These are phyloP conservation scores for Clonostachys byssicola DNA, from an alignment of 2,329 filamentous ascomycete species.

Conservation along the genomic window DNA sequence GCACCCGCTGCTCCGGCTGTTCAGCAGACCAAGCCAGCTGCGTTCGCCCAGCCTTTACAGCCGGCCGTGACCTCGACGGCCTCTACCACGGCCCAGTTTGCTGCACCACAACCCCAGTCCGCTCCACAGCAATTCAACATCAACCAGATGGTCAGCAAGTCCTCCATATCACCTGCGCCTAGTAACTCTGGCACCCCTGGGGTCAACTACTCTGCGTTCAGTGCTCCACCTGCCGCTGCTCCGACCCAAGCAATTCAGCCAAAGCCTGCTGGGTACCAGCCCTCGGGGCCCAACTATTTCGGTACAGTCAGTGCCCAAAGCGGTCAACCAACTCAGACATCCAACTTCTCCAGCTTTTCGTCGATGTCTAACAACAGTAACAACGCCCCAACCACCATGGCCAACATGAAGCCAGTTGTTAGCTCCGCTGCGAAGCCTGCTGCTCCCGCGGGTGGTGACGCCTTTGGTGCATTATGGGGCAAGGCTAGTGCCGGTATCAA, in stretches of 20 bases:
- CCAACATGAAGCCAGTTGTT: constrained; percentile 42
- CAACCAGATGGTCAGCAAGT: constrained; percentile 73
- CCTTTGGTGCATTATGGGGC: constrained; percentile 85
- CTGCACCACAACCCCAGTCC: constrained; percentile 80
- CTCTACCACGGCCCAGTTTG: constrained; percentile 62
- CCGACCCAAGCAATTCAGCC: constrained; percentile 34
- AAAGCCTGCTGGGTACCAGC: constrained; percentile 66
- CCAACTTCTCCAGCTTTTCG: constrained; percentile 17
- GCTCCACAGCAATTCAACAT: constrained; percentile 76
- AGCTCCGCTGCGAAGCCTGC: constrained; percentile 52
- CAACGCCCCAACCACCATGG: constrained; percentile 29
- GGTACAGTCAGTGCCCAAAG: constrained; percentile 63
- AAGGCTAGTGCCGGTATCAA: constrained; percentile 70
- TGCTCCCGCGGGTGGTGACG: constrained; percentile 67
- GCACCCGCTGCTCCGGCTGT: constrained; percentile 46
- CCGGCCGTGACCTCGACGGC: constrained; percentile 44
- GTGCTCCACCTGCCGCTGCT: constrained; percentile 17
- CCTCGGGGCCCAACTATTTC: constrained; percentile 88
- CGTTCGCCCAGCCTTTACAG: constrained; percentile 36
- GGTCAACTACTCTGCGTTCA: constrained; percentile 62
- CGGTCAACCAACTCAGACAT: constrained; percentile 7
- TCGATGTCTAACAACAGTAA: constrained; percentile 26
- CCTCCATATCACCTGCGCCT: constrained; percentile 72
- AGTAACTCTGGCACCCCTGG: constrained; percentile 51
- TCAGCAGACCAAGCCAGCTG: constrained; percentile 13